Evolutionary conservation across 495 filamentous ascomycete species (phyloP), one percentile per base, ranked within the genome.

Genomic region (Letharia lupina): DNA sequence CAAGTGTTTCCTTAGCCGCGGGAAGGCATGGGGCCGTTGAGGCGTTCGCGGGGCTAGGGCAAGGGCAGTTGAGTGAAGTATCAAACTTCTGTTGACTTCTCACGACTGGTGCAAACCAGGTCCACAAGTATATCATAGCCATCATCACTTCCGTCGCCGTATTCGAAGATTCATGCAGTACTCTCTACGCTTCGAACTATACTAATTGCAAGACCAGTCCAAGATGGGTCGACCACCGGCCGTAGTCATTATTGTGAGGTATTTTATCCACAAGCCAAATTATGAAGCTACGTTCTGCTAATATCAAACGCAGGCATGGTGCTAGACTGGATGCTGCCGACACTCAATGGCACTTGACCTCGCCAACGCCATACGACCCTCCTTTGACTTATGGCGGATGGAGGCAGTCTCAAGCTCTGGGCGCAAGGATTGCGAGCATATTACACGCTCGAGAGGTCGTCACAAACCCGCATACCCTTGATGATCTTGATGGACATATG

Each of bases 311-410:
- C 69, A 96, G 91, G 74, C 94, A 99, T 75, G 94, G 94, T 68
- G 87, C 91, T 52, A 87, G 94, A 47, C 86, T 99, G 42, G 94
- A 99, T 74, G 90, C 90, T 56, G 91, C 91, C 67, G 91, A 98
- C 78, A 89, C 90, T 72, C 83, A 91, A 75, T 99, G 94, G 94
- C 92, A 97, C 77, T 81, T 96, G 16, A 87, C 90, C n/a, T 96
- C 95, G 7, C 88, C 92, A 5, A 93, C 90, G 5, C 95, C 94
- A 8, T 98, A 98, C 79, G 93, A 99, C 67, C 90, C 94, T 54
- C 94, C 95, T 52, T 82, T 99, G 58, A 96, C 93, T 20, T 98
- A 96, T 72, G 89, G 91, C 67, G 94, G 94, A 56, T 98, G 93
- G 92, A 83, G 84, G 28, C 93, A 97, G 73, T 86, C 88, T 61